Evolutionary conservation across 805 yeast genomes (phyloP), one percentile per base, ranked within the genome.

Genomic region (Teunomyces lycoperdinae): DNA sequence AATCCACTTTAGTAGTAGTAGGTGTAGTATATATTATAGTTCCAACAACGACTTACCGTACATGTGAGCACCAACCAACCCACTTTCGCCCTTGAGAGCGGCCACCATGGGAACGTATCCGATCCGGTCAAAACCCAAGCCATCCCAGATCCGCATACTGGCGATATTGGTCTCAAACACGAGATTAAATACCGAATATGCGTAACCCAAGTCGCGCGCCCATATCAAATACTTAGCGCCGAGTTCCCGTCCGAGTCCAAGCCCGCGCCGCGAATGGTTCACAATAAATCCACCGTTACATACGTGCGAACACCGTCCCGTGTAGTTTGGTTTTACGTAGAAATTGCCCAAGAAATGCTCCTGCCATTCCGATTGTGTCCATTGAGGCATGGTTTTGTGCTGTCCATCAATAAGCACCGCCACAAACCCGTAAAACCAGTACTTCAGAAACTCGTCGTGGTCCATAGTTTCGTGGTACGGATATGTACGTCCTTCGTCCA

Each of bases 251-350:
- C 96, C 97, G 11, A 88, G 65, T 8, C 86, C 84, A 42, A 74
- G 63, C 0, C 95, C 94, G 51, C 97, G 76, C 24, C 70, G 68
- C 0, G 53, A 53, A 7, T 74, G 71, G 49, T 78, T 78, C 5
- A 91, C 96, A 9, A 89, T 62, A 60, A 91, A 91, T 0, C 95
- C 96, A 0, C 84, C 97, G 62, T 91, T 91, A 58, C 96, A 89
- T 27, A 81, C 84, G 58, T 91, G 97, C 0, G 94, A 81, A 52
- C 92, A 84, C 49, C 96, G 77, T 7, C 96, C 96, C 2, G 74
- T 67, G 61, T 90, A 91, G 65, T 91, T 91, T 13, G 98, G 96
- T 60, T 87, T 89, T 57, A 90, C 73, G 63, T 85, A 87, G 62
- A 84, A 87, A 2, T 87, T 79, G 1, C 97, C 97, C 40, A 89